A percentile compares a stretch with the other conserved stretches of the same genome.
Conservation (phyloP, 1,284 basidiomycete species). For the Malassezia obtusa region DNA sequence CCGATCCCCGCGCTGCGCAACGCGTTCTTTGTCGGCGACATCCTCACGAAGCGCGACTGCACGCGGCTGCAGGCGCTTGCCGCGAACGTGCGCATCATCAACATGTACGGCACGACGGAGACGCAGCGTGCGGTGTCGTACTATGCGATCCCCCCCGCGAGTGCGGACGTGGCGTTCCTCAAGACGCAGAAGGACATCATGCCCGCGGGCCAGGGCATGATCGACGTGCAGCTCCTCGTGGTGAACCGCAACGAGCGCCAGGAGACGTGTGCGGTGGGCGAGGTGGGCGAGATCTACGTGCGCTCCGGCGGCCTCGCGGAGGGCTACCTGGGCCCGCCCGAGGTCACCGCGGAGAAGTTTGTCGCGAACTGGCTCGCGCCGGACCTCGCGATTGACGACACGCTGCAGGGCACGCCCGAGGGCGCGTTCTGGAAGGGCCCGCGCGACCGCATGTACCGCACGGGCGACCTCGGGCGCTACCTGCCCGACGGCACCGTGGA, state of each 20-base stretch:
- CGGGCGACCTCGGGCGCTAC: constrained; percentile 91
- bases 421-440: constrained; percentile 75
- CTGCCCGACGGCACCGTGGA: constrained; percentile 87
- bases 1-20: constrained; percentile 77
- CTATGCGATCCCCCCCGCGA: constrained; percentile 80
- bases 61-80: constrained; percentile 87
- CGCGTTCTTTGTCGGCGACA: constrained; percentile 99
- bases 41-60: constrained; percentile 96
- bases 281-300: constrained; percentile 98
- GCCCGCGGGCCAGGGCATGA: constrained; percentile 94
- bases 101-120: constrained; percentile 99
- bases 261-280: constrained; percentile 83
- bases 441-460: constrained; percentile 93
- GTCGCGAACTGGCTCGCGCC: constrained; percentile 44
- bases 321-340: constrained; percentile 72
- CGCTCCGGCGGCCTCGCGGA: constrained; percentile 91
- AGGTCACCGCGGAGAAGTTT: constrained; percentile 62
- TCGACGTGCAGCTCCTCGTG: constrained; percentile 92
- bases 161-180: constrained; percentile 77
- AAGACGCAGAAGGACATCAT: constrained; percentile 94
- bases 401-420: constrained; percentile 33
- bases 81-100: constrained; percentile 75
- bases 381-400: constrained; percentile 32
- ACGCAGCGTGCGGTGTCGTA: constrained; percentile 98
- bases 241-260: constrained; percentile 86